Evolutionary conservation across 2,329 filamentous ascomycete genomes (phyloP), one percentile per base, ranked within the genome.

Genomic region (Sporothrix protearum): DNA sequence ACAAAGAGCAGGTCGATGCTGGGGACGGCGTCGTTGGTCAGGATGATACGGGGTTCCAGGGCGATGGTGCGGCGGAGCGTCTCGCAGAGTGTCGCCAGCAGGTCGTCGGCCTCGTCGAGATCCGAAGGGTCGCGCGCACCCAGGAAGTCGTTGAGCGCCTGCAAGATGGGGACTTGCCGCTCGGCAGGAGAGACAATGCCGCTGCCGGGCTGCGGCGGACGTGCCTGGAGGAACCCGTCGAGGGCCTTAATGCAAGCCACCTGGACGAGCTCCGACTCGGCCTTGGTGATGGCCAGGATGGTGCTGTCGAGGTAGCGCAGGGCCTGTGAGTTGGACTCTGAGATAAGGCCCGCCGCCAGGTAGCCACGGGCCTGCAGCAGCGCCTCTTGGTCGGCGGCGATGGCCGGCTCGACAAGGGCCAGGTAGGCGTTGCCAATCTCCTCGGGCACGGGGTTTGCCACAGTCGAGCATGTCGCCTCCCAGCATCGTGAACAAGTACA

Each of bases 201-300:
- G 53, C 36, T 22, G 22, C 61, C 71, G 19, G 49, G 42, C 3
- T 61, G 45, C 14, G 59, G 16, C 30, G 7, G 81, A 78, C 16
- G 55, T 4, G 2, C 86, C 77, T 73, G 81, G 68, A 89, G 84
- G 72, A 89, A 86, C 19, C 86, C 86, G 77, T 97, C 93, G 47
- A 97, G 82, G 1, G 93, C 91, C 78, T 95, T 94, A 77, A 98
- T 91, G 77, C 93, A 97, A 25, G 95, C 90, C 22, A 97, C 94
- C 79, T 96, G 93, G 57, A 98, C 95, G 47, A 98, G 89, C 79
- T 97, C 71, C n/a, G 74, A 73, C 25, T 89, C 84, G 75, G 97
- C 94, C 47, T 84, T 84, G 10, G 88, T 89, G 75, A 97, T 92
- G 8, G 91, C 90, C 68, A 91, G 88, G 69, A 98, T 86, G 1